Evolutionary conservation across 768 basidiomycete genomes (phyloP).

Genomic region (Exsudoporus frostii): DNA sequence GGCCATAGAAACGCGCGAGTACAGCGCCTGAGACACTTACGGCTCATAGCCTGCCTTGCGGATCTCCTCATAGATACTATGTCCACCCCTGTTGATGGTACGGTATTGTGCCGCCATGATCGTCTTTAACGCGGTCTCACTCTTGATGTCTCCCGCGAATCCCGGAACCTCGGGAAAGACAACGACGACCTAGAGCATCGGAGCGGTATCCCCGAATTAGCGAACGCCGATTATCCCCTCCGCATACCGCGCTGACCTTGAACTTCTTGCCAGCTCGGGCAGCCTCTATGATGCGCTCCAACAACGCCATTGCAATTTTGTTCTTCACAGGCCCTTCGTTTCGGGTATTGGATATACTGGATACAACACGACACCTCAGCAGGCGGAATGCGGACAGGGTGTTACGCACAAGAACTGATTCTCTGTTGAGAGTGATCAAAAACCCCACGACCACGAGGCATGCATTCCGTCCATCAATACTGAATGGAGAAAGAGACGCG

Average conservation of each 20-base stretch:
- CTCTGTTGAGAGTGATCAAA: slow-evolving; percentile 35
- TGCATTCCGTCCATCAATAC: slow-evolving; percentile 10
- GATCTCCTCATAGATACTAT: slow-evolving; percentile 82
- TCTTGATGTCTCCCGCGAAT: slow-evolving; percentile 81
- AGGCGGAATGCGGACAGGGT: background rate
- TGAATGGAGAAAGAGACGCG: background rate
- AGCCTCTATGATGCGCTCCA: slow-evolving; percentile 82
- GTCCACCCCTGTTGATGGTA: slow-evolving; percentile 86
- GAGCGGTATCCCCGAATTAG: background rate
- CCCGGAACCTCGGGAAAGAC: slow-evolving; percentile 90
- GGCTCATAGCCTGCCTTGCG: slow-evolving; percentile 76
- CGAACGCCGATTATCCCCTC: background rate
- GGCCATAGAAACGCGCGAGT: background rate
- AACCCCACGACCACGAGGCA: slow-evolving; percentile 9
- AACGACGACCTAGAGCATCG: slow-evolving; percentile 63
- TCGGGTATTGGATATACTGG: slow-evolving; percentile 74
- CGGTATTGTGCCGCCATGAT: slow-evolving; percentile 90
- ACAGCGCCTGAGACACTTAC: slow-evolving; percentile 38
- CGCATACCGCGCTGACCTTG: slow-evolving; percentile 44
- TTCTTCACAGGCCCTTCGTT: slow-evolving; percentile 71
- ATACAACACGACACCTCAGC: slow-evolving; percentile 7
- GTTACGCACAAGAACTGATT: slow-evolving; percentile 83
- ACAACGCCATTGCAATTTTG: slow-evolving; percentile 77
- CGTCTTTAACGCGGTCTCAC: slow-evolving; percentile 58
- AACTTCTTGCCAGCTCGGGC: slow-evolving; percentile 69